Conservation (phyloP, 2,329 filamentous ascomycete genomes). For the Pseudopithomyces maydicus region DNA sequence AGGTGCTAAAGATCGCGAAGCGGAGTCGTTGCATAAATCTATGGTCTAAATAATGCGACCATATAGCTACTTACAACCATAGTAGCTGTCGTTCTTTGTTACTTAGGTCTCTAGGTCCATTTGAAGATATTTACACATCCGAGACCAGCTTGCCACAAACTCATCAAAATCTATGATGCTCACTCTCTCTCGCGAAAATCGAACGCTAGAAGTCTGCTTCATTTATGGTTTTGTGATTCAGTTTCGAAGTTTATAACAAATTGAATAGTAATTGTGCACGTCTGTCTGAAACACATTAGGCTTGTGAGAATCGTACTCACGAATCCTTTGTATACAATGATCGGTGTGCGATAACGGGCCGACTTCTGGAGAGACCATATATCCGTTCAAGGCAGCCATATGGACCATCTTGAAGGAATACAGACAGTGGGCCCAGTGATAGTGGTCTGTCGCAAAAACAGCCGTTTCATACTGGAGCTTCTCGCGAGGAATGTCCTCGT, state of each 20-base stretch:
- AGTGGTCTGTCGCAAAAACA: neutral
- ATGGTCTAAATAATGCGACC: too few relatives aligned
- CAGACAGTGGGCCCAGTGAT: neutral
- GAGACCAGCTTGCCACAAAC: too few relatives aligned
- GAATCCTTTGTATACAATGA: neutral
- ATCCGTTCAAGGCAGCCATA: neutral
- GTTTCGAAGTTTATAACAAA: neutral
- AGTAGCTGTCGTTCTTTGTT: too few relatives aligned
- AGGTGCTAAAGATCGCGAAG: too few relatives aligned
- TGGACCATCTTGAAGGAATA: neutral
- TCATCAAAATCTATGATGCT: too few relatives aligned
- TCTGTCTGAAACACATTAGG: neutral
- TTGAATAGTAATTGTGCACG: neutral
- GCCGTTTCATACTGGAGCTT: neutral
- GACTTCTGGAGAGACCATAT: neutral
- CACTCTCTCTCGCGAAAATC: too few relatives aligned
- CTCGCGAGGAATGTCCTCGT: neutral
- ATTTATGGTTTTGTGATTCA: neutral
- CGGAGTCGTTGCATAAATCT: too few relatives aligned
- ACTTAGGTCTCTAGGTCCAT: too few relatives aligned
- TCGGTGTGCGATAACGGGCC: neutral
- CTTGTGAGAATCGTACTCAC: neutral
- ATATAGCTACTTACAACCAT: too few relatives aligned
- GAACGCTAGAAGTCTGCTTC: too few relatives aligned
- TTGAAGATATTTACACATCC: too few relatives aligned